phyloP scores from a whole-genome alignment of 2,329 filamentous ascomycete genomes.

The Penicillium aurantiogriseum region DNA sequence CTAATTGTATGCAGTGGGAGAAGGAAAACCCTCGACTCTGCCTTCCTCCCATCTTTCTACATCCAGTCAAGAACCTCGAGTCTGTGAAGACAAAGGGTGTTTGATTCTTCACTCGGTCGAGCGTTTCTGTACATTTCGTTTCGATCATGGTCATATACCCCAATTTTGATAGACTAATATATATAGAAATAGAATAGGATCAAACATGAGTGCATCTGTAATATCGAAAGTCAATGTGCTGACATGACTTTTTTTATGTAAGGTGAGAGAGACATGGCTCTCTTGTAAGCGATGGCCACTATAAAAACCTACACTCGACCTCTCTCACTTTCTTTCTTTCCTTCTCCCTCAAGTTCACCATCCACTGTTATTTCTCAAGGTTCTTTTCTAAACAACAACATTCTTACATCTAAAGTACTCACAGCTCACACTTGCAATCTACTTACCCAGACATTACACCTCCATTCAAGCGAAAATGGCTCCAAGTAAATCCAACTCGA shows the following conservation, averaged over 20 bases:
- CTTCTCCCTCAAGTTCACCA: neutral
- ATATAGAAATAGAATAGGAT: neutral
- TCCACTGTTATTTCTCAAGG: neutral
- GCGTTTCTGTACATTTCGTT: neutral
- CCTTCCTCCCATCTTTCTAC: conserved; percentile 11
- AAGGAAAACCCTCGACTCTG: conserved; percentile 5
- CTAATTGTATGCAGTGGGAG: conserved; percentile 7
- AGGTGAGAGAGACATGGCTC: neutral
- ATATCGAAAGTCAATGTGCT: too few relatives aligned
- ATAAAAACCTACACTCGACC: neutral
- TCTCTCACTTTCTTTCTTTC: neutral
- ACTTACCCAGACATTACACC: neutral
- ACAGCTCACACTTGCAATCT: too few relatives aligned
- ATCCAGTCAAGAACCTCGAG: conserved; percentile 10
- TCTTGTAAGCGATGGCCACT: neutral
- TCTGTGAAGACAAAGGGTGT: neutral
- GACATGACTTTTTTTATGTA: too few relatives aligned
- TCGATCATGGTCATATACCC: neutral
- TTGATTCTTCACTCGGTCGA: neutral
- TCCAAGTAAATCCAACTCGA: neutral
- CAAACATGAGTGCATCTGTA: too few relatives aligned
- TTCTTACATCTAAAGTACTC: neutral
- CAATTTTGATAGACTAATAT: neutral
- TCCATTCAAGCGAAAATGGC: neutral
- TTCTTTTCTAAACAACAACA: neutral